Base-by-base conservation (phyloP, 106 monocot genomes). In the Alisma plantagoaquatica region DNA sequence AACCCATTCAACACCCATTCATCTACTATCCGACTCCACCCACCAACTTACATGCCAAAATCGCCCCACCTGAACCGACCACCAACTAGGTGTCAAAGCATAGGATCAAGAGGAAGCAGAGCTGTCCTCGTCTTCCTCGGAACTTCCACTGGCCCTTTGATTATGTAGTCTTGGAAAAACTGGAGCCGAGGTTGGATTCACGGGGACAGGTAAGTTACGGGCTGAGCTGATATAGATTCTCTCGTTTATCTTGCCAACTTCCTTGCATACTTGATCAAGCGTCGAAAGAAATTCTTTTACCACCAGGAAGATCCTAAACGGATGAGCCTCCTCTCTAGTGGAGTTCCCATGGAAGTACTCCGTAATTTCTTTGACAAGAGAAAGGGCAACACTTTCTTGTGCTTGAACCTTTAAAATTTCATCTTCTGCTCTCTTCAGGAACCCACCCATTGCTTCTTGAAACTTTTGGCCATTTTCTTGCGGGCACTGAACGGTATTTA, bases 281-380 rank as follows among this genome's bases (percentile, higher is more conserved):
- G 23, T 31, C 2, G 46, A 49, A 18, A 77, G 72, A 30, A 77
- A 77, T 31, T 77, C 72, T 35, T 67, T 77, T 9, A 72, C 67
- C 31, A 77, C 72, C 42, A 63, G 57, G 63, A 77, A 77, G 28
- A 77, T 77, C 33, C 77, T 77, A 20, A 72, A 72, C 3, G 77
- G 77, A 24, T 67, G 72, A 41, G 72, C 67, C 51, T 62, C 77
- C 41, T 77, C 66, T 55, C 68, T 68, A 8, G 62, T 63, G 0
- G 53, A 65, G 29, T 65, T 58, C 10, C 77, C 77, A 46, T 72
- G 77, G 46, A 77, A 77, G 49, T 68, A 72, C 33, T 72, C 66
- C 0, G 72, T 72, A 30, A 41, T 58, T 29, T 67, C 77, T 52
- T 57, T 68, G 24, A 68, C 71, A 14, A 58, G 16, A 1, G 57